Base-by-base conservation (phyloP, 495 filamentous ascomycete genomes). In the Penicillium ucsense region DNA sequence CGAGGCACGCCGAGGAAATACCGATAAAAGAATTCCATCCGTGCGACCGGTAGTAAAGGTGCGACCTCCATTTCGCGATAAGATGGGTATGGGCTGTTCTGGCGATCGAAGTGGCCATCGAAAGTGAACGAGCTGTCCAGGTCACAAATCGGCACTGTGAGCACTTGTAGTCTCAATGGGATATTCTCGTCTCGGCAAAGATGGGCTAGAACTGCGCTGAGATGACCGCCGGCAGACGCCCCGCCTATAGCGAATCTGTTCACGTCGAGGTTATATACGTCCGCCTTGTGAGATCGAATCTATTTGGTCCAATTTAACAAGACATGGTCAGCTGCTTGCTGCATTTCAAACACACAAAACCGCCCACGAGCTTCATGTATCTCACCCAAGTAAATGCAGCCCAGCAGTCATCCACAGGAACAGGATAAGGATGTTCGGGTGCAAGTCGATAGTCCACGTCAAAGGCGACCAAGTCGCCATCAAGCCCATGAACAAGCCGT, bases 1-100 rank as follows among this genome's bases (percentile, higher is more conserved):
- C 64, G 58, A 41, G 64, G 63, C 1, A 64, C 57, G 10, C 66
- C 66, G 4, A 68, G 53, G 38, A 68, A 70, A 49, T 62, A 58
- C 20, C 56, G 58, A 33, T 70, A 63, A 47, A 70, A 67, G 47
- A 65, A 70, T 44, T 61, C 57, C 65, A 70, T 70, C 3, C 65
- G 60, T 8, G 65, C 66, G 4, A 45, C 46, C 27, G 65, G 63
- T 20, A 70, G 56, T 1, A 63, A 54, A 20, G 59, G 54, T 2
- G 65, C 57, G 45, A 64, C 64, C 42, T 70, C 66, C 66, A 68
- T 68, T 47, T 70, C 66, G 31, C 59, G 55, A 37, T 70, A 70
- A 0, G 66, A 70, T 3, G 66, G 59, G 39, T 68, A 70, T 1
- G 61, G 64, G 33, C 58, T 65, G 6, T 60, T 55, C 6, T 61